Evolutionary conservation across 2,329 filamentous ascomycete species (phyloP), one percentile per base, ranked within the genome.

Genomic region (Ophiostoma montium): DNA sequence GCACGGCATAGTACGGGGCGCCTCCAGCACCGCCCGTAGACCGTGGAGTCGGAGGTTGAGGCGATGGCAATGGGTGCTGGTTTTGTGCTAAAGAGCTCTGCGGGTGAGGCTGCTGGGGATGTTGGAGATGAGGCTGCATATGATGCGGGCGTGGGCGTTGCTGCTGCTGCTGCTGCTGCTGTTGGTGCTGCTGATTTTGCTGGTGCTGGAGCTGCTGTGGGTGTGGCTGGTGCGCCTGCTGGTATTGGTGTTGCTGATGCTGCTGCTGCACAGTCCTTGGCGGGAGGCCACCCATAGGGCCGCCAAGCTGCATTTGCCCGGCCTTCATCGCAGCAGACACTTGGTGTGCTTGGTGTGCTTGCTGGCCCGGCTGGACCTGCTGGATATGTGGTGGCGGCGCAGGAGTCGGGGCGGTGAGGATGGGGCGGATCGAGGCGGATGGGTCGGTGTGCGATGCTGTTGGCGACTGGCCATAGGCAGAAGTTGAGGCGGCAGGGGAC

Each of bases 1-100:
- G 84, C 51, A 86, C 84, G 46, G 85, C 80, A 62, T 94, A 95
- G 67, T 84, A 94, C 48, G 73, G 63, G 45, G 63, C 42, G 68
- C 61, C 55, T 64, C 64, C 53, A 66, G 31, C 60, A 12, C 50
- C 46, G 56, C 66, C 61, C 41, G 61, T 62, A 11, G 55, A 58
- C 60, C 53, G 46, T 5, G 54, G 53, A 1, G 53, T 53, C 12
- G 49, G 41, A 0, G 53, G 53, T 32, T 54, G 55, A 5, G 55
- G 53, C 19, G 53, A 54, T 2, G 53, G 52, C 23, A 55, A 36
- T 11, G 51, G 61, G 51, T 62, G 51, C 35, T 57, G 55, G 32
- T 55, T 65, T n/a, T 47, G 60, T 59, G 60, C 18, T 30, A 43
- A 21, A 11, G 30, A n/a, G 15, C 60, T 60, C 27, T 52, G 54